phyloP scores from a whole-genome alignment of 2,329 filamentous ascomycete species.

The Alternaria postmessia region DNA sequence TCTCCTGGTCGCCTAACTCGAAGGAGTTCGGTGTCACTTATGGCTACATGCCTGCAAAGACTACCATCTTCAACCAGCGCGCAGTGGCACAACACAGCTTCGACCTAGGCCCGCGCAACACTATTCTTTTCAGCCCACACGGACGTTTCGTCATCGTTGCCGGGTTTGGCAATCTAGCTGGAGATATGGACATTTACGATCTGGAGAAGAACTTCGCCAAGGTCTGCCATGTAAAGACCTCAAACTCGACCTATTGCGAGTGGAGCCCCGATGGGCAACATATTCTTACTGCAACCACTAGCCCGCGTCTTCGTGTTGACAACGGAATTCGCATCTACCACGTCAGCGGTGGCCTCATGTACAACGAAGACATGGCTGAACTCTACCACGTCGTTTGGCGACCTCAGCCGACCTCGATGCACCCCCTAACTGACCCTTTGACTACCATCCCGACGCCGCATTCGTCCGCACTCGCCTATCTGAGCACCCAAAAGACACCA shows the following conservation, averaged over 20 bases:
- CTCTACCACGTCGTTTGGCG: slow-evolving; percentile 90
- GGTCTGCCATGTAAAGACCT: slow-evolving; percentile 91
- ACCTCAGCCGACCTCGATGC: slow-evolving; percentile 70
- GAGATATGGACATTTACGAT: slow-evolving; percentile 98
- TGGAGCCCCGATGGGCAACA: slow-evolving; percentile 97
- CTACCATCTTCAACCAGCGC: slow-evolving; percentile 94
- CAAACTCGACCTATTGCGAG: slow-evolving; percentile 94
- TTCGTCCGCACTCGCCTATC: slow-evolving; percentile 79
- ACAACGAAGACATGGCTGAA: slow-evolving; percentile 93
- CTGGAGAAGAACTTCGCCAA: slow-evolving; percentile 93
- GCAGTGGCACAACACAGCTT: slow-evolving; percentile 86
- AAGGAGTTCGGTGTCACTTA: slow-evolving; percentile 98
- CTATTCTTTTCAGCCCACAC: slow-evolving; percentile 91
- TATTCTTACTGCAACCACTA: slow-evolving; percentile 97
- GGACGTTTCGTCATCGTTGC: slow-evolving; percentile 93
- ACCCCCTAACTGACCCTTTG: slow-evolving; percentile 75
- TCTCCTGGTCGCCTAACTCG: slow-evolving; percentile 97
- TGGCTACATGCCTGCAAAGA: slow-evolving; percentile 99
- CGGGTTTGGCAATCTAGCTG: slow-evolving; percentile 95
- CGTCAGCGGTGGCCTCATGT: slow-evolving; percentile 86
- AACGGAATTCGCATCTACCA: slow-evolving; percentile 98
- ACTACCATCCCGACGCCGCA: slow-evolving; percentile 79
- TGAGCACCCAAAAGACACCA: slow-evolving; percentile 89
- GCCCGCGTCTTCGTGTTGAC: slow-evolving; percentile 91
- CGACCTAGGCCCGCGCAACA: slow-evolving; percentile 88